Evolutionary conservation across 257 asterid species (phyloP).

Genomic region (Plectranthus barbatus): DNA sequence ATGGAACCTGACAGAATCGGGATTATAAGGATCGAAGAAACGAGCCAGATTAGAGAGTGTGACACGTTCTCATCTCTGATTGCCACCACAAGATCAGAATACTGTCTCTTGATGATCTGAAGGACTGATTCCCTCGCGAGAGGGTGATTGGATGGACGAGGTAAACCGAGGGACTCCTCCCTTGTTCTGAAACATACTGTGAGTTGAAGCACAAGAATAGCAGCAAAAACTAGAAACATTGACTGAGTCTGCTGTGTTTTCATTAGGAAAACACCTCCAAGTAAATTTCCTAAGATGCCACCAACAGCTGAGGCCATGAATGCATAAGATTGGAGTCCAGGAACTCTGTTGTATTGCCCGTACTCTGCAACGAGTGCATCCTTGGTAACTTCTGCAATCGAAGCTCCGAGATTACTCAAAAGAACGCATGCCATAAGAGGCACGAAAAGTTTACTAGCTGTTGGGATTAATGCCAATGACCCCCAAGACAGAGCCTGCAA

Average conservation of each 20-base stretch:
- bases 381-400: conserved; percentile 76
- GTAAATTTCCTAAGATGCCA: conserved; percentile 67
- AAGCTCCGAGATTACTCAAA: conserved; percentile 68
- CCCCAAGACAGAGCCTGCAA: conserved; percentile 85
- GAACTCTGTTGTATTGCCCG: conserved; percentile 48
- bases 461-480: conserved; percentile 55
- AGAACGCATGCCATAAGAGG: conserved; percentile 60
- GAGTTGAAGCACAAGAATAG: conserved; percentile 54
- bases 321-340: conserved; percentile 80
- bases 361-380: conserved; percentile 84
- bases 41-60: conserved; percentile 59
- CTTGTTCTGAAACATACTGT: conserved; percentile 36
- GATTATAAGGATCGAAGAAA: conserved; percentile 43
- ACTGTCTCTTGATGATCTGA: conserved; percentile 41
- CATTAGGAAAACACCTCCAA: conserved; percentile 62
- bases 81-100: conserved; percentile 43
- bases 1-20: conserved; percentile 72
- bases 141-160: conserved; percentile 19
- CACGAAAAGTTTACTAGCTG: conserved; percentile 49
- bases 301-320: conserved; percentile 75
- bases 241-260: conserved; percentile 47
- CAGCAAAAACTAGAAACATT: conserved; percentile 65
- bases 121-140: conserved; percentile 26
- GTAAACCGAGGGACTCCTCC: conserved; percentile 63
- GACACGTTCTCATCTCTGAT: conserved; percentile 43